Evolutionary conservation across 495 filamentous ascomycete genomes (phyloP).

Genomic region (Halenospora varia): DNA sequence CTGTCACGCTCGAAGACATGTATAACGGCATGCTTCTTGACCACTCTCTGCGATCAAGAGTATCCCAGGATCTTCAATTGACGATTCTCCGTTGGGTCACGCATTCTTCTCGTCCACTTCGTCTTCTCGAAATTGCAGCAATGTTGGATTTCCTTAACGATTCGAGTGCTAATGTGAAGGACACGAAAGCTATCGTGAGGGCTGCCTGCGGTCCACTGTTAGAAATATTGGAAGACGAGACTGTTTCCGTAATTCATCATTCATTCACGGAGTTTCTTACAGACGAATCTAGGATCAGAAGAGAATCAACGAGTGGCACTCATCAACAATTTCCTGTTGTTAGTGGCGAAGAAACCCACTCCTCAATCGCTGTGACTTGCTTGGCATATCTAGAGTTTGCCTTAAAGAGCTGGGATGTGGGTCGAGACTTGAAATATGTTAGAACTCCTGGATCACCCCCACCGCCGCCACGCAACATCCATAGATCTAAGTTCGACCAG

Average conservation of each 20-base stretch:
- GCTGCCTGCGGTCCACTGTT: slow-evolving; percentile 44
- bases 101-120: slow-evolving; percentile 45
- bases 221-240: slow-evolving; percentile 45
- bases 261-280: slow-evolving; percentile 50
- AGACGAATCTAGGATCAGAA: slow-evolving; percentile 15
- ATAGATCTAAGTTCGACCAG: not conserved
- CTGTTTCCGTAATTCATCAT: slow-evolving; percentile 46
- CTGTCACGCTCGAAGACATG: slow-evolving; percentile 39
- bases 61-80: slow-evolving; percentile 37
- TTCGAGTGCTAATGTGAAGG: slow-evolving; percentile 9
- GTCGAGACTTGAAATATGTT: not conserved
- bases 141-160: slow-evolving; percentile 28
- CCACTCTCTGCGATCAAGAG: slow-evolving; percentile 32
- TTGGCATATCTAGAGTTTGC: slow-evolving; percentile 19
- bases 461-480: not conserved
- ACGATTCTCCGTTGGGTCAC: slow-evolving; percentile 44
- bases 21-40: slow-evolving; percentile 41
- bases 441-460: not conserved
- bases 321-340: slow-evolving; percentile 28
- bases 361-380: slow-evolving; percentile 18
- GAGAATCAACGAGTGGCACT: not conserved
- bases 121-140: slow-evolving; percentile 44
- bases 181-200: slow-evolving; percentile 27
- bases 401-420: not conserved
- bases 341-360: slow-evolving; percentile 26